phyloP scores from a whole-genome alignment of 495 filamentous ascomycete genomes.

The Daldinia bambusicola region DNA sequence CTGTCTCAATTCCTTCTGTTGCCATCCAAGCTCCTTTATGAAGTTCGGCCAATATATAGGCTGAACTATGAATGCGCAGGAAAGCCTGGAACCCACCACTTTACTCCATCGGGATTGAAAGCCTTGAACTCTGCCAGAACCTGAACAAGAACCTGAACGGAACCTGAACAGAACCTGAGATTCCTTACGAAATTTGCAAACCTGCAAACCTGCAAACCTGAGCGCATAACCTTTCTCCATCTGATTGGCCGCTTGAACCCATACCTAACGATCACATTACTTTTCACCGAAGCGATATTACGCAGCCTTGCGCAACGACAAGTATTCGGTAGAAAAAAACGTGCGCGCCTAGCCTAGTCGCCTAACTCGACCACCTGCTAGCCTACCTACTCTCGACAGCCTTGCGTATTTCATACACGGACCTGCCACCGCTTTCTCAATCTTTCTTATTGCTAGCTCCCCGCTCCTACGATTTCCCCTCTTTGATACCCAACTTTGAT shows the following conservation, averaged over 20 bases:
- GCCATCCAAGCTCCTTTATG: slow-evolving; percentile 31
- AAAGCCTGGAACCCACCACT: slow-evolving; percentile 47
- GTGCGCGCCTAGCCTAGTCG: slow-evolving; percentile 30
- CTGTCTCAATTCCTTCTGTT: slow-evolving; percentile 43
- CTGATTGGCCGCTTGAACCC: slow-evolving; percentile 25
- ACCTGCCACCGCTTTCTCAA: slow-evolving; percentile 20
- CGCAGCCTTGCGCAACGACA: slow-evolving; percentile 32
- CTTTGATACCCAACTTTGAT: slow-evolving; percentile 6
- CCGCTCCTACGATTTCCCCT: slow-evolving; percentile 19
- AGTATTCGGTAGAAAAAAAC: slow-evolving; percentile 11
- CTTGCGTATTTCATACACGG: slow-evolving; percentile 33
- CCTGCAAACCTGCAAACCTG: slow-evolving; percentile 3
- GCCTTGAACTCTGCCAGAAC: too few species aligned
- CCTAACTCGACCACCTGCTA: slow-evolving; percentile 35
- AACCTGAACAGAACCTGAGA: slow-evolving; percentile 11
- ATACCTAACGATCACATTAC: slow-evolving; percentile 21
- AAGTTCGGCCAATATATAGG: slow-evolving; percentile 44
- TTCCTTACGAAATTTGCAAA: slow-evolving; percentile 9
- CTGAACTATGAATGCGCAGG: slow-evolving; percentile 42
- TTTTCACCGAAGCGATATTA: slow-evolving; percentile 37
- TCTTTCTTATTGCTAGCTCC: slow-evolving; percentile 14
- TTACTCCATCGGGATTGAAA: slow-evolving; percentile 37
- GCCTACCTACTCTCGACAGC: slow-evolving; percentile 33
- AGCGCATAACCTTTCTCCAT: slow-evolving; percentile 23
- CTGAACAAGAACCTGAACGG: too few species aligned